Evolutionary conservation across 1,284 basidiomycete species (phyloP), one percentile per base, ranked within the genome.

Genomic region (Thelephora terrestris): DNA sequence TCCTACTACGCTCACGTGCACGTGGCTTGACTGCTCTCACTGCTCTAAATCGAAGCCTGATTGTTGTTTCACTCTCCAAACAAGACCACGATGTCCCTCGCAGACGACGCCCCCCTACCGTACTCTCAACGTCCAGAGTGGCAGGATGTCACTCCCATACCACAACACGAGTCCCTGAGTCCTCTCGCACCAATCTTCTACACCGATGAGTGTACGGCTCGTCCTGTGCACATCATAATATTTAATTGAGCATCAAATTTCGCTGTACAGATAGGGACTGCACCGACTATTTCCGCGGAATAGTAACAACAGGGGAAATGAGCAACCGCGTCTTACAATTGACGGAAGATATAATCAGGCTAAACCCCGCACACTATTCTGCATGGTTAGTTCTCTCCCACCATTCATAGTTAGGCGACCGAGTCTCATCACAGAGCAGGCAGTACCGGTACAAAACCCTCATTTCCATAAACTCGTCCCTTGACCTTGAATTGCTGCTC

Each of bases 311-410:
- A 0, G 79, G 76, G 5, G 93, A 97, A 68, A 79, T 80, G 66
- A 89, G 81, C 53, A 66, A 76, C 32, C 75, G 93, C 32, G 91
- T 86, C 5, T 77, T 97, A 40, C 77, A 83, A 54, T 73, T 97
- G 43, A 97, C 93, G 0, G 86, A 93, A 64, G 71, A 70, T 43
- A 79, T 96, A 57, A 92, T 97, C 53, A 74, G 82, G 25, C 70
- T 86, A 66, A 96, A 96, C 61, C 90, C 92, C 5, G 90, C 89
- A 2, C 94, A 96, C 62, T 97, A 96, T 61, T 87, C 91, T 44
- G 91, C 92, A 54, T 97, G 93, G 93, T 93, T 57, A 53, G 74
- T 57, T 18, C 45, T 17, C 47, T 36, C 38, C 23, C 40, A 48
- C 46, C 36, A 25, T 32, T 25, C 47, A 47, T 46, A 45, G 39